Evolutionary conservation across 768 basidiomycete genomes (phyloP).

Genomic region (Dendrothele bispora): DNA sequence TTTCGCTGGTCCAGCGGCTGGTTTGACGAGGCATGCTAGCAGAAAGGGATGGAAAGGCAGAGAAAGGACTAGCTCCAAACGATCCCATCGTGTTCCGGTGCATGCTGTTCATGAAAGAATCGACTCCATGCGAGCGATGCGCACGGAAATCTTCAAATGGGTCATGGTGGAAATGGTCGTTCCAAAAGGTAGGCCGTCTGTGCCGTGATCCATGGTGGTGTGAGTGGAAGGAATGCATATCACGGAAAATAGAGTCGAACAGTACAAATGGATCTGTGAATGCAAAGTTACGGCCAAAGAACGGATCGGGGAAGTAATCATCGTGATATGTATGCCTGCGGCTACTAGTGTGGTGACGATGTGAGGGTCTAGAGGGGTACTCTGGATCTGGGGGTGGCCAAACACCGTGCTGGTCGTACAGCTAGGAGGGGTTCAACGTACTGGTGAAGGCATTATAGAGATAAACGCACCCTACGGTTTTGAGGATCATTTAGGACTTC

Average conservation of each 20-base stretch:
- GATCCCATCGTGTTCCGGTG: constrained; percentile 31
- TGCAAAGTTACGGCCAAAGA: constrained; percentile 35
- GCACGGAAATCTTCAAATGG: constrained; percentile 16
- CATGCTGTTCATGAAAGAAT: constrained; percentile 29
- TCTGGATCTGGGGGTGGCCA: constrained; percentile 66
- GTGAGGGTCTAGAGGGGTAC: constrained; percentile 11
- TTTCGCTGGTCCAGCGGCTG: constrained; percentile 48
- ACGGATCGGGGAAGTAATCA: constrained; percentile 44
- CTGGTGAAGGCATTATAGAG: not conserved
- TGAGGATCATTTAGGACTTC: constrained; percentile 66
- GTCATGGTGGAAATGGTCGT: constrained; percentile 27
- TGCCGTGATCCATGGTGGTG: constrained; percentile 24
- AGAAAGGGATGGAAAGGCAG: constrained; percentile 19
- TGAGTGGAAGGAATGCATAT: constrained; percentile 33
- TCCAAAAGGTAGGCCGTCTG: constrained; percentile 3
- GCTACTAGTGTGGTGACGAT: not conserved
- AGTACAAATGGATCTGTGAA: constrained; percentile 78
- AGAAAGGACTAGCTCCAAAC: constrained; percentile 15
- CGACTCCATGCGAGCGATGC: constrained; percentile 33
- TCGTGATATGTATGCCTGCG: constrained; percentile 7
- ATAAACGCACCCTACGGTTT: constrained; percentile 50
- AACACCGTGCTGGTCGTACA: constrained; percentile 69
- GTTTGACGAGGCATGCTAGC: constrained; percentile 26
- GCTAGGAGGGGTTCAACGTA: constrained; percentile 29
- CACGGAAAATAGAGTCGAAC: constrained; percentile 71